Conservation (phyloP, 164 flowering plant genomes). For the Saururus chinensis region DNA sequence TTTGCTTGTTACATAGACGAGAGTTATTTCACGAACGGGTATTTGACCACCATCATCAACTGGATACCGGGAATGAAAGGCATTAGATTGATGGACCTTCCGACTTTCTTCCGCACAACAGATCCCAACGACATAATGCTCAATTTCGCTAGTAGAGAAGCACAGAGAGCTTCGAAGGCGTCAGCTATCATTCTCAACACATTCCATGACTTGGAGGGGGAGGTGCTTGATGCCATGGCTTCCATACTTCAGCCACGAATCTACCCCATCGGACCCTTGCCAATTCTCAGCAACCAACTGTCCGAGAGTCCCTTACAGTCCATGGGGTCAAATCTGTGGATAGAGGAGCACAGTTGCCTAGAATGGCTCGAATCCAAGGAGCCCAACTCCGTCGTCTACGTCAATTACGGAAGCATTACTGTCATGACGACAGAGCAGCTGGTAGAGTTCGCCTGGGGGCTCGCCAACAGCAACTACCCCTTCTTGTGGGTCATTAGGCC, state of each 20-base stretch:
- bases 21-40: conserved; percentile 7
- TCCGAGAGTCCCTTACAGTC: conserved; percentile 2
- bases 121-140: conserved; percentile 7
- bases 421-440: conserved; percentile 27
- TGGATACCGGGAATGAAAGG: conserved; percentile 10
- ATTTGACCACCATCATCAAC: conserved; percentile 1
- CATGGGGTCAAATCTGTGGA: conserved; percentile 35
- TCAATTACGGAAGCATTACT: conserved; percentile 40
- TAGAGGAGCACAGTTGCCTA: conserved; percentile 25
- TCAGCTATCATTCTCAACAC: conserved; percentile 7
- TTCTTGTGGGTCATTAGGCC: conserved; percentile 48
- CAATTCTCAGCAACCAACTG: conserved; percentile 3
- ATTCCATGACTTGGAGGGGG: conserved; percentile 6
- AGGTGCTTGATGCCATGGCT: conserved; percentile 4
- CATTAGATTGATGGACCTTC: conserved; percentile 7
- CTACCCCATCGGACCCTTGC: conserved; percentile 8
- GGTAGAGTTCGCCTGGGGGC: conserved; percentile 46
- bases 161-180: conserved; percentile 2
- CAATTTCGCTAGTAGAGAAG: not conserved
- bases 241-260: not conserved
- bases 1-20: conserved; percentile 2
- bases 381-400: conserved; percentile 33
- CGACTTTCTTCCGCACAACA: conserved; percentile 5
- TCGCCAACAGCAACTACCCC: conserved; percentile 26
- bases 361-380: conserved; percentile 32